Evolutionary conservation across 108 stramenopile genomes (phyloP).

Genomic region (Parietichytrium sp.): DNA sequence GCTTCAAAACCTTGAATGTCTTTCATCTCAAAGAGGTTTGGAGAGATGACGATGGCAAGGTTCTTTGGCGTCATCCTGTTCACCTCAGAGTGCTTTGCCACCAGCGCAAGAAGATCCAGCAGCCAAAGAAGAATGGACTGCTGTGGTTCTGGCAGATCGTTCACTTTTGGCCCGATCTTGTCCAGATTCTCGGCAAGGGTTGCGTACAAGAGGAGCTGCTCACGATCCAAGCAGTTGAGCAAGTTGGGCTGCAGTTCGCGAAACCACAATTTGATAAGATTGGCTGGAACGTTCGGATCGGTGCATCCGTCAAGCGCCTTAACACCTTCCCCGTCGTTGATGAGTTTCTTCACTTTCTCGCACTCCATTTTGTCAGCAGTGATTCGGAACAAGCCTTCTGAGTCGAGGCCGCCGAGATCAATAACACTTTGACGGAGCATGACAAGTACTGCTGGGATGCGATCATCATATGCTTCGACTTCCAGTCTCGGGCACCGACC

Average conservation of each 20-base stretch:
- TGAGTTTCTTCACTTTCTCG: not conserved
- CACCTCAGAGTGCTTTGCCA: not conserved
- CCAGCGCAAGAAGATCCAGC: not conserved
- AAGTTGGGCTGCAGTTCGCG: not conserved
- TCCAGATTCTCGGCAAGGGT: not conserved
- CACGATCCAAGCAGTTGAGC: not conserved
- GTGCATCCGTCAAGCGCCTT: not conserved
- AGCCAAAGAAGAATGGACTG: not conserved
- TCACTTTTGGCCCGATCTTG: not conserved
- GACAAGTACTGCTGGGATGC: not conserved
- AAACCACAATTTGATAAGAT: conserved; percentile 8
- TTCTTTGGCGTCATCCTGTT: conserved; percentile 33
- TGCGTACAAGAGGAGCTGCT: not conserved
- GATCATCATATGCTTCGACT: not conserved
- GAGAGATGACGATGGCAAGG: conserved; percentile 9
- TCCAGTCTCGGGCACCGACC: not conserved
- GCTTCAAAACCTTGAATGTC: not conserved
- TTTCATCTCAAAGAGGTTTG: not conserved
- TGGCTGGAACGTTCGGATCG: conserved; percentile 16
- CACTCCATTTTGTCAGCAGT: not conserved
- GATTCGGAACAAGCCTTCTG: not conserved
- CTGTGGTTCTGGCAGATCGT: not conserved
- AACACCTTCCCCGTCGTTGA: not conserved
- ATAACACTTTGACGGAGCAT: not conserved
- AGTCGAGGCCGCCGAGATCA: not conserved